Evolutionary conservation across 176 grass and related monocot genomes (phyloP).

Genomic region (Raddia distichophylla): DNA sequence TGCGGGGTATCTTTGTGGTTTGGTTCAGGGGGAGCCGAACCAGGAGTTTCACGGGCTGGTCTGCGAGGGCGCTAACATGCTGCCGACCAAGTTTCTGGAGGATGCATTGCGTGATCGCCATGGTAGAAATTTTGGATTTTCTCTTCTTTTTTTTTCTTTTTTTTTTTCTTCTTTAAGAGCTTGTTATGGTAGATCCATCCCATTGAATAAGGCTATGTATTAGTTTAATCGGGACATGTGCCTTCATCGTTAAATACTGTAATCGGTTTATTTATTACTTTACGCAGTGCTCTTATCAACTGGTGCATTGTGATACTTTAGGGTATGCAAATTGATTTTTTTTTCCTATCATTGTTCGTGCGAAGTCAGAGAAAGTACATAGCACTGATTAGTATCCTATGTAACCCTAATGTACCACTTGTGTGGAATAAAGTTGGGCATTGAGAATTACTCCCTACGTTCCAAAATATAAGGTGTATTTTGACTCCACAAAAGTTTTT

Average conservation of each 20-base stretch:
- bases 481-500: no score
- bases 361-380: not conserved
- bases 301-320: not conserved
- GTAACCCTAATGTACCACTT: not conserved
- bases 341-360: not conserved
- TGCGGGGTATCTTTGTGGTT: not conserved
- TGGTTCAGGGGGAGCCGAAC: constrained; percentile 91
- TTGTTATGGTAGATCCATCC: not conserved
- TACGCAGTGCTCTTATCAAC: not conserved
- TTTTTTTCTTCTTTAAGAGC: not conserved
- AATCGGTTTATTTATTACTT: constrained; percentile 32
- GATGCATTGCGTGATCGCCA: constrained; percentile 75
- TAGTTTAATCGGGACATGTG: not conserved
- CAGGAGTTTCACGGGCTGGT: constrained; percentile 91
- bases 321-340: not conserved
- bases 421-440: not conserved
- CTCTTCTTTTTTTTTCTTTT: no score
- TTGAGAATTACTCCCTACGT: not conserved
- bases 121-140: constrained; percentile 48
- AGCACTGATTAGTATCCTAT: not conserved
- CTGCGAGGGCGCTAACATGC: constrained; percentile 86
- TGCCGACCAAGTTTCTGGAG: constrained; percentile 86
- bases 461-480: no score
- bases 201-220: not conserved
- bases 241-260: not conserved